Evolutionary conservation across 2,329 filamentous ascomycete genomes (phyloP), one percentile per base, ranked within the genome.

Genomic region (Ilyonectria destructans): DNA sequence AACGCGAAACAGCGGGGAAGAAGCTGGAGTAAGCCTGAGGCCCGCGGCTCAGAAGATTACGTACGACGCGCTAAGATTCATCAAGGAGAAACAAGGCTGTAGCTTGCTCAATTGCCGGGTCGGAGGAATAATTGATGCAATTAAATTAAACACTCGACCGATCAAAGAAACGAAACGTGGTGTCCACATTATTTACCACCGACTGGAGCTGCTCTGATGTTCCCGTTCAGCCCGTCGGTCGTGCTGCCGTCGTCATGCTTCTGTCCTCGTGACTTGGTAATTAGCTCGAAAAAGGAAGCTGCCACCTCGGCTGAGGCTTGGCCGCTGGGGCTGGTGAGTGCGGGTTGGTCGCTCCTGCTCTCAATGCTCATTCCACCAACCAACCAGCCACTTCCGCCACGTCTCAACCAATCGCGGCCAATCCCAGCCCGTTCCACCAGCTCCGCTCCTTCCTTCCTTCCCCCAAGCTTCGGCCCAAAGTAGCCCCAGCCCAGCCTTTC

Each of bases 71-170:
- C 65, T 60, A 62, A 67, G 69, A 8, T 64, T 62, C 67, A 74
- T 62, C 55, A 66, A 66, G 62, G 51, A 72, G 73, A 73, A 71
- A 74, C 72, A 72, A 66, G 71, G 48, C 63, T 52, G 48, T 4
- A 26, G 26, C 26, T 26, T 26, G 51, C n/a, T 54, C 15, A 33
- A 40, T 40, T 40, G 37, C 40, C 15, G 17, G 9, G 31, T 12
- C 8, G 31, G 31, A 17, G 40, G n/a, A 8, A 43, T n/a, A 43
- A 43, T 19, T n/a, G 19, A 43, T 43, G 40, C 40, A n/a, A 43
- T n/a, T n/a, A 43, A 8, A 19, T 43, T 43, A 43, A 43, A 43
- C 31, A 12, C 31, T 8, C 17, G 8, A 43, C 40, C n/a, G 8
- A n/a, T 17, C 40, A 1, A 19, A 17, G 40, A n/a, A 43, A 43